Percentiles rank a stretch among this genome's conserved stretches.
Conservation (phyloP, 2,329 filamentous ascomycete genomes). For the Fusarium brachygibbosum region DNA sequence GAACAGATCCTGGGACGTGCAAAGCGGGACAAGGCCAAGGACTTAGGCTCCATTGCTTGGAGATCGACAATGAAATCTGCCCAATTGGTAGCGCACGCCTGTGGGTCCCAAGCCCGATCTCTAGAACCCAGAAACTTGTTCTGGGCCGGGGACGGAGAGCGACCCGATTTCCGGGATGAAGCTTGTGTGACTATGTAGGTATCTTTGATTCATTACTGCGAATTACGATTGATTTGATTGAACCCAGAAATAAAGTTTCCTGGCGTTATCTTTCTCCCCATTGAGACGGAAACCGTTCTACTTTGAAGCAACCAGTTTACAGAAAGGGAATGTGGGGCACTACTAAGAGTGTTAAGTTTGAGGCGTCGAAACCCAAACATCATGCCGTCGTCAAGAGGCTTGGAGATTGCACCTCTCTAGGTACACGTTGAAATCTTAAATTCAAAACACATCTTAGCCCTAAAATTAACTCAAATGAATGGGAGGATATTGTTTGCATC, state of each 20-base stretch:
- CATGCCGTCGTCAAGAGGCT: constrained; percentile 8
- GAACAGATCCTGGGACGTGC: constrained; percentile 17
- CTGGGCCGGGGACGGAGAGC: constrained; percentile 33
- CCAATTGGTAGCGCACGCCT: constrained; percentile 2
- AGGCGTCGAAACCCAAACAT: constrained; percentile 16
- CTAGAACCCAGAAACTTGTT: constrained; percentile 4
- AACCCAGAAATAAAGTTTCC: constrained; percentile 21
- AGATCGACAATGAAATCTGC: background rate
- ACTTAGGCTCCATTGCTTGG: background rate
- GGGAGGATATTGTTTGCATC: no score
- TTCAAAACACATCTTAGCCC: background rate
- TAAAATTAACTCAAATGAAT: background rate
- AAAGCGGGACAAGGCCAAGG: background rate
- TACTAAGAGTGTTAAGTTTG: constrained; percentile 17
- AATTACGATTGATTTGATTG: background rate
- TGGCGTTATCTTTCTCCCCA: background rate
- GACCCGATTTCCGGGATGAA: constrained; percentile 17
- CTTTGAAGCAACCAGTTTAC: constrained; percentile 9
- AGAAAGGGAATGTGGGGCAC: constrained; percentile 39
- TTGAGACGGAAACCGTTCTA: constrained; percentile 17
- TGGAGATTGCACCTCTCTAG: background rate
- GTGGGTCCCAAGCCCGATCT: constrained; percentile 14
- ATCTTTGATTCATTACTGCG: background rate
- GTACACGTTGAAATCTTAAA: background rate
- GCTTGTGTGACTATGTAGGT: constrained; percentile 15